phyloP scores from a whole-genome alignment of 768 basidiomycete genomes.

The Serendipita sp. region DNA sequence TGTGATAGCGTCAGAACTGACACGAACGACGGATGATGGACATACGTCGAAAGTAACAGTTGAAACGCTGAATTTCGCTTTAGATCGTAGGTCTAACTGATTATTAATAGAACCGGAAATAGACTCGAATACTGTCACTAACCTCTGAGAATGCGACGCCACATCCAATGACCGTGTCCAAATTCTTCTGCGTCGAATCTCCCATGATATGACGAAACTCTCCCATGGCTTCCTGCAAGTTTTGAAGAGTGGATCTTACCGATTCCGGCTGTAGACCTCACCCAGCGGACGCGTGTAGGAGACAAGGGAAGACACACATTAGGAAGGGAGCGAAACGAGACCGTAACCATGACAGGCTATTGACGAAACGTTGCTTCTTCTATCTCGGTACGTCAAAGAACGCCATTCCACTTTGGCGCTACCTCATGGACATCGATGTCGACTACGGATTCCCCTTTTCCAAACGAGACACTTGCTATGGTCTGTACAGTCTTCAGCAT shows the following conservation, averaged over 20 bases:
- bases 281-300: not conserved
- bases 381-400: not conserved
- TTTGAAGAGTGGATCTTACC: not conserved
- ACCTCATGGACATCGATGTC: not conserved
- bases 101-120: not conserved
- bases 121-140: not conserved
- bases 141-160: not conserved
- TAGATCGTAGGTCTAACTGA: not conserved
- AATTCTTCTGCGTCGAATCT: not conserved
- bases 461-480: not conserved
- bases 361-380: not conserved
- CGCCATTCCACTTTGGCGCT: not conserved
- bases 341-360: not conserved
- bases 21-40: not conserved
- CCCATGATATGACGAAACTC: not conserved
- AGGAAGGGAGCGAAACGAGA: not conserved
- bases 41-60: not conserved
- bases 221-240: not conserved
- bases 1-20: not conserved
- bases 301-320: not conserved
- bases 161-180: not conserved
- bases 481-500: not conserved
- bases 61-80: not conserved
- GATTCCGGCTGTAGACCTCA: not conserved
- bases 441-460: not conserved